A percentile compares a stretch with the other conserved stretches of the same genome.
These are phyloP conservation scores for Didymellaceae sp. DNA, from an alignment of 2,329 filamentous ascomycete species.

Conservation along the genomic window DNA sequence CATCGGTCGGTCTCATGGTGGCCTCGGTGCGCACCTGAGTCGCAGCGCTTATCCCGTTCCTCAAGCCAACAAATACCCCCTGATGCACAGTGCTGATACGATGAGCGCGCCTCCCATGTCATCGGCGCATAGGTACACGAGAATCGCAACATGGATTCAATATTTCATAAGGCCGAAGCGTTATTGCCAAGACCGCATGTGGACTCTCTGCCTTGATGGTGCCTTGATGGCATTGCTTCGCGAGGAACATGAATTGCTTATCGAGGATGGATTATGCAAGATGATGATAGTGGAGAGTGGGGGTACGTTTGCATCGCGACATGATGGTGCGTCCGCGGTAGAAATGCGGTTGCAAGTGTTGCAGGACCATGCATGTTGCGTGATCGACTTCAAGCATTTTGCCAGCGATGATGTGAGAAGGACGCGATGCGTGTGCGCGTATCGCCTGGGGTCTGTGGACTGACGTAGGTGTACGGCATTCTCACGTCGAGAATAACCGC, in stretches of 20 bases:
- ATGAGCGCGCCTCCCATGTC: constrained; percentile 15
- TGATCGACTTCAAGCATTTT: constrained; percentile 11
- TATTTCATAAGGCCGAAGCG: constrained; percentile 4
- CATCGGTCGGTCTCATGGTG: not conserved
- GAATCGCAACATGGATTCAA: constrained; percentile 9
- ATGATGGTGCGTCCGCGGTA: constrained; percentile 7
- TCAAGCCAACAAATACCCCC: no score
- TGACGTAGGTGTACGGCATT: constrained; percentile 14
- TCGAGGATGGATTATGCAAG: constrained; percentile 9
- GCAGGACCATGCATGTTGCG: constrained; percentile 1
- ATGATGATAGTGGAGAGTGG: constrained; percentile 4
- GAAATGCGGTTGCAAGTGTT: not conserved
- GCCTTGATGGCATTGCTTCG: constrained; percentile 1
- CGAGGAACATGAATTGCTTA: constrained; percentile 4
- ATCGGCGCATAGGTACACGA: constrained; percentile 12
- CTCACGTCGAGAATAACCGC: constrained; percentile 1
- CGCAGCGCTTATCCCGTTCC: constrained; percentile 2
- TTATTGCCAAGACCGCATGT: constrained; percentile 16
- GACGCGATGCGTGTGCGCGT: constrained; percentile 6
- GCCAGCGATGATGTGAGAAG: not conserved
- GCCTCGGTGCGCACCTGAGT: not conserved
- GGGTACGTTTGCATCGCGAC: constrained; percentile 1
- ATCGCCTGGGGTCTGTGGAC: not conserved
- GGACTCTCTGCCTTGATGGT: not conserved
- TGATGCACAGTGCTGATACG: constrained; percentile 5